Evolutionary conservation across 179 eudicot species (phyloP), one percentile per base, ranked within the genome.

Genomic region (Patellifolia procumbens): DNA sequence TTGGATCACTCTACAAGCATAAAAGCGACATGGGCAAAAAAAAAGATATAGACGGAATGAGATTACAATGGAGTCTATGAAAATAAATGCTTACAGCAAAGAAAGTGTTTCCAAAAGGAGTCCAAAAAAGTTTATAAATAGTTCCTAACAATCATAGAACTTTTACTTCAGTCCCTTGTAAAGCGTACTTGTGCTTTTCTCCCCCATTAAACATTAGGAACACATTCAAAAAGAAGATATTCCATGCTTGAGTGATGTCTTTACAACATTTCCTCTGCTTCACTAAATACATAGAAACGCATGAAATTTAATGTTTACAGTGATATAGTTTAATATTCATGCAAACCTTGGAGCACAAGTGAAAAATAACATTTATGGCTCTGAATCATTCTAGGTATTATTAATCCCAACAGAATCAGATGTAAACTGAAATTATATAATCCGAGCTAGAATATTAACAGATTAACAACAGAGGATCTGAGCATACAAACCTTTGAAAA

Each of bases 1-100:
- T 90, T 55, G 99, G 98, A 81, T 96, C 99, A 85, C 98, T 93
- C 99, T 96, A 86, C 79, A 79, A 82, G 80, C 76, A 81, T 65
- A 72, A 26, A 72, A 75, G 48, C 60, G 26, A 55, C 11, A 73
- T 20, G 24, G 29, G 55, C 4, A 10, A 35, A 46, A 45, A n/a
- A 37, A 11, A 65, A n/a, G 0, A 35, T 1, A 19, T 34, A 34
- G 17, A 3, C 13, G 9, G 11, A 42, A 22, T 55, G 15, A 19
- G 32, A 69, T 32, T 22, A 67, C 2, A 0, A 42, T 22, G n/a
- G 9, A 67, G 24, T 4, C 67, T 31, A 62, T 32, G 8, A 39
- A 42, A 31, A n/a, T n/a, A 39, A 46, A 61, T 16, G 20, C 42
- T 16, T 6, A 56, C 32, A 71, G 20, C 32, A 72, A 35, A 48